These are phyloP conservation scores for Gamarada debralockiae DNA, from an alignment of 495 filamentous ascomycete genomes.

Conservation along the genomic window DNA sequence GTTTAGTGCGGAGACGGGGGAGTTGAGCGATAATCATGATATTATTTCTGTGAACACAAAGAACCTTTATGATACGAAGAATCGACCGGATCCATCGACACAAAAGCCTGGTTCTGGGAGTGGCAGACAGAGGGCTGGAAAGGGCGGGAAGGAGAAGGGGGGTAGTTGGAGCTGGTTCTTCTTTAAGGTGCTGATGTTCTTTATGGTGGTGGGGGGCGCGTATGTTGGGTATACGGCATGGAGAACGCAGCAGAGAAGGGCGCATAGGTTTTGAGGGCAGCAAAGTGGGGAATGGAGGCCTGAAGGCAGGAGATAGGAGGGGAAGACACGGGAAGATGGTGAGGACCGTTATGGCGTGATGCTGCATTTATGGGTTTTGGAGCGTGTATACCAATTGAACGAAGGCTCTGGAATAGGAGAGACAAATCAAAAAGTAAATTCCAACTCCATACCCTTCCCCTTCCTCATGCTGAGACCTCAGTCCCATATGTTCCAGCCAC, in stretches of 20 bases:
- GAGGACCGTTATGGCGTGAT: neutral
- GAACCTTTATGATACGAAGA: constrained; percentile 75
- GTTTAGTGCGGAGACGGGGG: constrained; percentile 93
- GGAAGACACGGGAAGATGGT: neutral
- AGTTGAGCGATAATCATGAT: constrained; percentile 96
- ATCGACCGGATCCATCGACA: neutral
- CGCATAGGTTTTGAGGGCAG: constrained; percentile 65
- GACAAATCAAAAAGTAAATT: no score
- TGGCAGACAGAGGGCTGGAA: constrained; percentile 10
- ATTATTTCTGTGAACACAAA: constrained; percentile 84
- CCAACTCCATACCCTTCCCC: no score
- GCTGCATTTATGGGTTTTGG: constrained; percentile 12
- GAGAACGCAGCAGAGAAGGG: constrained; percentile 60
- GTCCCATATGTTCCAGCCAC: no score
- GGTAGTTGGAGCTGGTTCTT: constrained; percentile 93
- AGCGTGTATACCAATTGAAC: constrained; percentile 17
- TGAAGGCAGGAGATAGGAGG: neutral
- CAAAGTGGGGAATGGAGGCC: neutral
- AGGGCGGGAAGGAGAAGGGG: constrained; percentile 35
- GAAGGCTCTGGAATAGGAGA: neutral
- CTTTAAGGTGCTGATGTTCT: constrained; percentile 75
- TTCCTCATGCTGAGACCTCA: no score
- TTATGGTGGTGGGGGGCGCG: constrained; percentile 60
- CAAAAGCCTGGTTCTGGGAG: constrained; percentile 3
- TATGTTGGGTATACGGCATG: constrained; percentile 87